Base-by-base conservation (phyloP, 768 basidiomycete species). In the Podaxis carcinomalis region DNA sequence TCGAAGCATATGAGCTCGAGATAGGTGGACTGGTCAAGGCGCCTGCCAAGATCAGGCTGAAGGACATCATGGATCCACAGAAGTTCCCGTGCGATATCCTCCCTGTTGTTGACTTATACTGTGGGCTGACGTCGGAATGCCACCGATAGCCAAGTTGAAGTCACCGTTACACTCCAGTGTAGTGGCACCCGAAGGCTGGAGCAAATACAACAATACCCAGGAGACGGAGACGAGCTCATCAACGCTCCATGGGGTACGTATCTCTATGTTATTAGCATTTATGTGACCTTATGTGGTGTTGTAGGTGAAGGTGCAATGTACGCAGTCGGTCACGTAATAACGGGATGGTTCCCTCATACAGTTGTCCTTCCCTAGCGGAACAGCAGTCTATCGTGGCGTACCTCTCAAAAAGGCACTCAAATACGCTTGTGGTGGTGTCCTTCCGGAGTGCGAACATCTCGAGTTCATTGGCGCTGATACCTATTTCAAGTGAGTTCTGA, bases 391-490 rank as follows among this genome's bases (percentile, higher is more conserved):
- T 65, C 75, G 80, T 25, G 83, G 82, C 2, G 83, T 83, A 2
- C 72, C 81, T 4, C 71, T 83, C 25, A 83, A 83, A 72, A 82
- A 81, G 59, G 77, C 83, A 2, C 73, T 83, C 49, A 83, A 83
- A 67, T 66, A 73, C 36, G 82, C 82, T 0, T 83, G 80, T 62
- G 81, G 81, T 2, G 83, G 82, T 16, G 69, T 83, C 42, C 67
- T 72, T 19, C 77, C 79, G 11, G 78, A 81, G 40, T 79, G 77
- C 54, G 63, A 78, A 64, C 82, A 83, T 65, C 71, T 83, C 64
- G 83, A 84, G 67, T 80, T 83, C 67, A 77, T 83, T 61, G 82
- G 83, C 23, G 82, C 81, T 5, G 83, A 84, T 62, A 83, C 82
- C 0, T 83, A 83, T 67, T 82, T 83, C 74, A 81, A 81, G 82